phyloP scores from a whole-genome alignment of 495 filamentous ascomycete genomes.

The Penicillium angulare region DNA sequence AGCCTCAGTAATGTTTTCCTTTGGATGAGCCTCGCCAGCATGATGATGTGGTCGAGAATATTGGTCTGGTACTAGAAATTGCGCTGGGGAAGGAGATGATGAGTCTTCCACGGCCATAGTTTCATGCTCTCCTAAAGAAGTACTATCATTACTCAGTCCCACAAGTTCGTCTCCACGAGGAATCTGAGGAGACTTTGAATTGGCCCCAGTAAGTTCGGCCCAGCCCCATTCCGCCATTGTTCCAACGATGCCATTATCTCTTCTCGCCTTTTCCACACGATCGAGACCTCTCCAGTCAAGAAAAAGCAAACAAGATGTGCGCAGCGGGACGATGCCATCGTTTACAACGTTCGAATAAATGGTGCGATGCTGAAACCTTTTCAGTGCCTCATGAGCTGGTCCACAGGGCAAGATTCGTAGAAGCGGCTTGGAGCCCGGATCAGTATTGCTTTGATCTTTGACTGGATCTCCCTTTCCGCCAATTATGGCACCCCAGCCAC shows the following conservation, averaged over 20 bases:
- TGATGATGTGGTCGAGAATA: conserved; percentile 2
- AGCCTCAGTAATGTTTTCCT: conserved; percentile 11
- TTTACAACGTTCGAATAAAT: conserved; percentile 98
- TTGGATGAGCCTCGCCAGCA: conserved; percentile 3
- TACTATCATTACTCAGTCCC: conserved; percentile 19
- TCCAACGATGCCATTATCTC: conserved; percentile 88
- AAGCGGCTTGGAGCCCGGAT: conserved; percentile 83
- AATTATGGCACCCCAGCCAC: conserved; percentile 85
- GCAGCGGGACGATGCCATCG: conserved; percentile 92
- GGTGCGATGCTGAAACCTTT: conserved; percentile 86
- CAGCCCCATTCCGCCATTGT: conserved; percentile 92
- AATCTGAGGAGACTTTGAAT: conserved; percentile 53
- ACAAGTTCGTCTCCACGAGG: conserved; percentile 25
- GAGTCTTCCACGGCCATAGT: background rate
- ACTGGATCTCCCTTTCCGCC: conserved; percentile 68
- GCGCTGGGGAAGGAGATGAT: conserved; percentile 17
- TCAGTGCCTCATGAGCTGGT: conserved; percentile 82
- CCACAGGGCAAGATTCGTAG: conserved; percentile 89
- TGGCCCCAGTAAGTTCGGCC: conserved; percentile 88
- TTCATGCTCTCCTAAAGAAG: conserved; percentile 3
- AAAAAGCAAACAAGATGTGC: conserved; percentile 95
- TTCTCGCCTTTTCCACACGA: conserved; percentile 87
- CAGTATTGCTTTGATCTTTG: conserved; percentile 61
- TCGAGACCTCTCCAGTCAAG: conserved; percentile 94
- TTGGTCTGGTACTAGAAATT: conserved; percentile 17